These are phyloP conservation scores for Aureobasidium sp. DNA, from an alignment of 2,329 filamentous ascomycete species.

Conservation along the genomic window DNA sequence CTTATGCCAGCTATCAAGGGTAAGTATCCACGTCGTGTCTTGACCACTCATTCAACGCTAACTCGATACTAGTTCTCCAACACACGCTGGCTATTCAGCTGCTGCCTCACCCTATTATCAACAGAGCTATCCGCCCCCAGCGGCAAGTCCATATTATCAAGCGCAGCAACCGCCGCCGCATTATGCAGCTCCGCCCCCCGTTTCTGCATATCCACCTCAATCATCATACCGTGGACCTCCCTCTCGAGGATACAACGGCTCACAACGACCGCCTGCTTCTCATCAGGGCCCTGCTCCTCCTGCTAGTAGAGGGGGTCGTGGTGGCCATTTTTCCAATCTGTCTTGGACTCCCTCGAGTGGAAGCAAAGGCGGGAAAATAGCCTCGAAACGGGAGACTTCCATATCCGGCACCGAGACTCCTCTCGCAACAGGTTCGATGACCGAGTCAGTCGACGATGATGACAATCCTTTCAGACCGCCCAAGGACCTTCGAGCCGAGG, in stretches of 20 bases:
- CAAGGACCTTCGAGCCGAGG: constrained; percentile 60
- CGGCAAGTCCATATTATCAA: constrained; percentile 18
- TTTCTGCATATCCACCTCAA: constrained; percentile 10
- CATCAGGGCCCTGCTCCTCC: constrained; percentile 34
- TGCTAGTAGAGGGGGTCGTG: constrained; percentile 46
- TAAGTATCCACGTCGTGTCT: constrained; percentile 35
- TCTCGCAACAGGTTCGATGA: constrained; percentile 21
- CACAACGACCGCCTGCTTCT: constrained; percentile 42
- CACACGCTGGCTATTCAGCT: constrained; percentile 50
- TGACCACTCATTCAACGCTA: constrained; percentile 20
- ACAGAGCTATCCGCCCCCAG: constrained; percentile 30
- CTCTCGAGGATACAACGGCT: constrained; percentile 30
- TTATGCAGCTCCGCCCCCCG: constrained; percentile 8
- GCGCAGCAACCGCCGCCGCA: constrained; percentile 32
- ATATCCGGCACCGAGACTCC: constrained; percentile 11
- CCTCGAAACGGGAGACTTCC: constrained; percentile 12
- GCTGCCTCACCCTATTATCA: constrained; percentile 49
- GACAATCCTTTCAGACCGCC: constrained; percentile 58
- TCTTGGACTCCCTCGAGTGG: constrained; percentile 60
- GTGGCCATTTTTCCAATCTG: constrained; percentile 56
- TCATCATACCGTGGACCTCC: constrained; percentile 39
- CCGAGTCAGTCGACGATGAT: constrained; percentile 41
- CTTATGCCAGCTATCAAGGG: constrained; percentile 44
- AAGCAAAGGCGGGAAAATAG: constrained; percentile 45
- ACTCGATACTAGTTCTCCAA: constrained; percentile 33